Evolutionary conservation across 345 rosid species (phyloP).

Genomic region (Aquilaria malaccensis): DNA sequence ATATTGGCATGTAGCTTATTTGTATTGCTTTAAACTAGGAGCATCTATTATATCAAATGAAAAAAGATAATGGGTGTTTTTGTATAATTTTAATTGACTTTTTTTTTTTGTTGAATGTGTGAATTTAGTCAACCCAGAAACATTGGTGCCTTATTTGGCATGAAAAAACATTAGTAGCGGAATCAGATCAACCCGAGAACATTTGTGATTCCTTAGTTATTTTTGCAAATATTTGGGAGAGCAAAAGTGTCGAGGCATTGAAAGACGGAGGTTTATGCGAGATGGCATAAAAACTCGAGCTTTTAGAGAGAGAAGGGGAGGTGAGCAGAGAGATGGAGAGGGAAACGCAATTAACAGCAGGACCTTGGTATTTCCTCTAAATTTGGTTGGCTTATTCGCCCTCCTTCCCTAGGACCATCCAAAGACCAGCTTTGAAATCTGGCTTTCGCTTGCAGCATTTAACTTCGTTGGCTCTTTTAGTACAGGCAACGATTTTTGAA

Average conservation of each 20-base stretch:
- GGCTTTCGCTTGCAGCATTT: neutral
- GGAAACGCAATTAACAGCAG: slow-evolving; percentile 16
- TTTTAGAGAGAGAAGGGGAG: neutral
- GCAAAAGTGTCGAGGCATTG: neutral
- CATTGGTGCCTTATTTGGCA: too few species aligned
- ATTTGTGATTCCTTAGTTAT: too few species aligned
- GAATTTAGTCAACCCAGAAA: too few species aligned
- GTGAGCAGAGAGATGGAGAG: neutral
- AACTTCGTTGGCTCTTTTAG: neutral
- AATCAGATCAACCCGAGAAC: too few species aligned
- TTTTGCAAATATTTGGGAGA: neutral
- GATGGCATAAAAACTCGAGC: neutral
- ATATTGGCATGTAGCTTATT: too few species aligned
- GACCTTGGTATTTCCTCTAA: slow-evolving; percentile 43
- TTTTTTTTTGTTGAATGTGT: too few species aligned
- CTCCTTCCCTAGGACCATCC: slow-evolving; percentile 26
- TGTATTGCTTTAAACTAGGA: too few species aligned
- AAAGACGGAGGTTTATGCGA: too few species aligned
- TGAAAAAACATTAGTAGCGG: too few species aligned
- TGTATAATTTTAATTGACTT: too few species aligned
- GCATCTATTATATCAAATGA: too few species aligned
- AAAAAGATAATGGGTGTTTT: too few species aligned
- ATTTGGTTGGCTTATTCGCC: slow-evolving; percentile 37
- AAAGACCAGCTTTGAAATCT: slow-evolving; percentile 16
- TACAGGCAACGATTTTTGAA: neutral